phyloP scores from a whole-genome alignment of 768 basidiomycete genomes.

The Candolleomyces eurysporus region DNA sequence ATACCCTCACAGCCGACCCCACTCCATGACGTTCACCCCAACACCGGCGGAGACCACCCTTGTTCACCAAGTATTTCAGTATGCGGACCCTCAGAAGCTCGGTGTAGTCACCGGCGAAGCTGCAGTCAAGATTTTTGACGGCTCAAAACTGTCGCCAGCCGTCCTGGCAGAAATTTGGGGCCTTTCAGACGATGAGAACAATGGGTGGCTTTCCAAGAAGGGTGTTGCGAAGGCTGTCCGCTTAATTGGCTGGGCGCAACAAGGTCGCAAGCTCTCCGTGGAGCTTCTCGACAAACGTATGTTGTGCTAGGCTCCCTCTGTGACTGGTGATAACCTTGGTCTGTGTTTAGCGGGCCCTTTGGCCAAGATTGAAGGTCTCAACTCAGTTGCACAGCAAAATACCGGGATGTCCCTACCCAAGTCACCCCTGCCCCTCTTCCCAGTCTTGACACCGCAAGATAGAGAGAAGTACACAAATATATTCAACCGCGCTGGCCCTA shows the following conservation, averaged over 20 bases:
- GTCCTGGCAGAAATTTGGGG: constrained; percentile 92
- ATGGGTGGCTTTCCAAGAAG: constrained; percentile 86
- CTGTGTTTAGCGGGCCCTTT: constrained; percentile 70
- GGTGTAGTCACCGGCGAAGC: constrained; percentile 88
- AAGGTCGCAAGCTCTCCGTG: constrained; percentile 65
- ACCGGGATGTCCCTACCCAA: constrained; percentile 61
- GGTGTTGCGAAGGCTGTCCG: constrained; percentile 87
- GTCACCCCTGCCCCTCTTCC: constrained; percentile 61
- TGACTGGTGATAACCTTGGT: constrained; percentile 13
- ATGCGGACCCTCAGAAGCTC: constrained; percentile 74
- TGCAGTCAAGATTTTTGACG: constrained; percentile 83
- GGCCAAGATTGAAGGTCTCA: constrained; percentile 73
- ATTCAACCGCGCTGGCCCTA: constrained; percentile 70
- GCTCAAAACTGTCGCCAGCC: constrained; percentile 74
- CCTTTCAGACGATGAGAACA: constrained; percentile 90
- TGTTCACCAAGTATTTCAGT: constrained; percentile 69
- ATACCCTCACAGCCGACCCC: constrained; percentile 12
- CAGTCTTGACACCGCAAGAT: constrained; percentile 76
- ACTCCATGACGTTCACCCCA: constrained; percentile 46
- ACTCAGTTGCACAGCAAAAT: constrained; percentile 52
- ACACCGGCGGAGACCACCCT: constrained; percentile 54
- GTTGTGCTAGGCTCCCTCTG: constrained; percentile 24
- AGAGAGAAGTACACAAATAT: constrained; percentile 78
- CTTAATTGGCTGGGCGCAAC: constrained; percentile 91
- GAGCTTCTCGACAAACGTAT: constrained; percentile 71